Base-by-base conservation (phyloP, 1,284 basidiomycete genomes). In the Pascua sp. region DNA sequence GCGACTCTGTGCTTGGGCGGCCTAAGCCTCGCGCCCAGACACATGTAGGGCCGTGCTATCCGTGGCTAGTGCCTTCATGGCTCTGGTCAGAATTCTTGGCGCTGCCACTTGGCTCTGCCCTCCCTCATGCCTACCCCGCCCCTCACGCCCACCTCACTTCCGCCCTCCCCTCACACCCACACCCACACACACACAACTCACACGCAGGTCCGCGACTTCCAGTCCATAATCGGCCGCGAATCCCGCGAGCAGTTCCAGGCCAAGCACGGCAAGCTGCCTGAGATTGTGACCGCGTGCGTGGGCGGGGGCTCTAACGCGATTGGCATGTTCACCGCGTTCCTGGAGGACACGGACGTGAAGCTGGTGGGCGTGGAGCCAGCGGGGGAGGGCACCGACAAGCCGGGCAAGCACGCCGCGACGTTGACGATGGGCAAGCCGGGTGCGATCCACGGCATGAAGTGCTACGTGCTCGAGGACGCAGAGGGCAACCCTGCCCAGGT, bases 271-370 rank as follows among this genome's bases (percentile, higher is more conserved):
- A 94, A 92, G 76, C 84, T 98, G 4, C 96, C 96, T 11, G 93
- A 98, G 65, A 90, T 86, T 8, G 86, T 98, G 18, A 87, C 98
- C 2, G 96, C 96, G 10, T 98, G 95, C 76, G 95, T 98, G 46
- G 96, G 96, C 44, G 96, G 95, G 57, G 96, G 96, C 5, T 91
- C 88, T 71, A 98, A 98, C 75, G 91, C 96, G 12, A 98, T 99
- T 42, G 96, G 96, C 40, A 87, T 92, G 4, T 97, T 97, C 83
- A 90, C 89, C 76, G 89, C 95, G 63, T 97, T 97, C 78, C 91
- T 97, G 72, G 80, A 81, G 5, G 90, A 97, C 72, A 86, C 88
- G 75, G 80, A 75, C 52, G 91, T 97, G 15, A 82, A 86, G 42
- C 79, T 97, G 40, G 79, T 97, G 42, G 93, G 93, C 64, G 92